Evolutionary conservation across 2,329 filamentous ascomycete genomes (phyloP), one percentile per base, ranked within the genome.

Genomic region (Venturia aucupariae): DNA sequence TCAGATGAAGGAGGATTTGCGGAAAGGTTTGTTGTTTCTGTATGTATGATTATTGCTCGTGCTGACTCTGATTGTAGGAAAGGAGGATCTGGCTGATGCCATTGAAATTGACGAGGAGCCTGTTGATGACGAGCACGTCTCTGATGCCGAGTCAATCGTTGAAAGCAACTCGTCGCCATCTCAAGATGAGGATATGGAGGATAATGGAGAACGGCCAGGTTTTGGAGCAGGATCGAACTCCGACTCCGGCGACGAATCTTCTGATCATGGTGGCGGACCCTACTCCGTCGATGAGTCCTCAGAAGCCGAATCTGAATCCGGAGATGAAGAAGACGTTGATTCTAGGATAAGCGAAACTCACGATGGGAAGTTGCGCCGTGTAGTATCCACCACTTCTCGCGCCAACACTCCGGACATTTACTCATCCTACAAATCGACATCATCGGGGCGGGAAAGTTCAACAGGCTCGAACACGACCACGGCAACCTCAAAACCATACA

Each of bases 1-100:
- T 22, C 30, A 41, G 30, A 32, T 63, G 3, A 35, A 57, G 17
- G 44, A 55, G n/a, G 61, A 63, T 63, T 32, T 55, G 19, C 19
- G 22, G 10, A 35, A 44, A 32, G 61, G 61, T 63, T 11, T 39
- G 44, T 48, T 27, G 7, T 15, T 27, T 6, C n/a, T 4, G 22
- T 30, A 15, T 42, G 13, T 39, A 6, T 38, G 57, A 15, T 24
- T 17, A 2, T 55, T 24, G 48, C 19, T 17, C 15, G 10, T 32
- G 22, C 48, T 55, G 11, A 55, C 24, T 2, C n/a, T 32, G 10
- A 17, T n/a, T n/a, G 27, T 55, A 55, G 48, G 48, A 24, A 24
- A 48, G 24, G 44, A 48, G n/a, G 44, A 48, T 48, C 11, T 24
- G 44, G 44, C 44, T 54, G 24, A 54, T 2, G 24, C 19, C 4